Conservation (phyloP, 495 filamentous ascomycete species). For the Ramalina peruviana region DNA sequence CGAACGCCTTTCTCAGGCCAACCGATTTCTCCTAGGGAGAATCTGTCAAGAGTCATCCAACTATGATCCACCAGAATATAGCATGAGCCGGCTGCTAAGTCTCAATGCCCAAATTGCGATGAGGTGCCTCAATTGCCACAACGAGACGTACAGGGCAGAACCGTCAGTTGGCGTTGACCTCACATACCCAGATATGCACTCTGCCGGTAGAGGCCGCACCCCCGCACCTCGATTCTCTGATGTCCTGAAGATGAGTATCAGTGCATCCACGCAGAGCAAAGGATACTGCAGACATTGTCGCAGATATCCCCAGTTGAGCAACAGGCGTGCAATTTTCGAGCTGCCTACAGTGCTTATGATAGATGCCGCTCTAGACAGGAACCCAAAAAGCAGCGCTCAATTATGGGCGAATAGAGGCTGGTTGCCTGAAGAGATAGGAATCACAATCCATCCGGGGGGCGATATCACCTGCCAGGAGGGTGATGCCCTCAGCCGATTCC, state of each 20-base stretch:
- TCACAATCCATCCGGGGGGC: constrained; percentile 57
- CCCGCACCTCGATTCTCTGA: constrained; percentile 59
- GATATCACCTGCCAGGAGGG: constrained; percentile 86
- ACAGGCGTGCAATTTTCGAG: constrained; percentile 61
- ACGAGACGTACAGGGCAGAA: constrained; percentile 56
- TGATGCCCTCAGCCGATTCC: constrained; percentile 50
- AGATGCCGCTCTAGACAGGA: constrained; percentile 57
- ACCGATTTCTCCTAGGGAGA: constrained; percentile 61
- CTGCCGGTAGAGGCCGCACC: constrained; percentile 35
- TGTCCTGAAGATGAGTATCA: constrained; percentile 73
- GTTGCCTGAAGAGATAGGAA: constrained; percentile 83
- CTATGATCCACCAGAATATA: constrained; percentile 39
- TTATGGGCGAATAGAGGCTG: constrained; percentile 80
- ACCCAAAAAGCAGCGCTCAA: constrained; percentile 49
- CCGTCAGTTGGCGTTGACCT: constrained; percentile 68
- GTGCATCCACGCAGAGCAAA: constrained; percentile 62
- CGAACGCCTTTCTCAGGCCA: constrained; percentile 60
- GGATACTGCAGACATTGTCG: constrained; percentile 87
- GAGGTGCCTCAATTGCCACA: constrained; percentile 68
- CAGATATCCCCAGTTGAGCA: constrained; percentile 68
- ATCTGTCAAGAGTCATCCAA: constrained; percentile 56
- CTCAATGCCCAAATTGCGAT: constrained; percentile 27
- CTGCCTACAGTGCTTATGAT: constrained; percentile 74
- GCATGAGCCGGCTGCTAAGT: constrained; percentile 37
- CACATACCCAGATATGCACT: constrained; percentile 52